Evolutionary conservation across 1,284 basidiomycete genomes (phyloP).

Genomic region (Apiotrichum montevideense): DNA sequence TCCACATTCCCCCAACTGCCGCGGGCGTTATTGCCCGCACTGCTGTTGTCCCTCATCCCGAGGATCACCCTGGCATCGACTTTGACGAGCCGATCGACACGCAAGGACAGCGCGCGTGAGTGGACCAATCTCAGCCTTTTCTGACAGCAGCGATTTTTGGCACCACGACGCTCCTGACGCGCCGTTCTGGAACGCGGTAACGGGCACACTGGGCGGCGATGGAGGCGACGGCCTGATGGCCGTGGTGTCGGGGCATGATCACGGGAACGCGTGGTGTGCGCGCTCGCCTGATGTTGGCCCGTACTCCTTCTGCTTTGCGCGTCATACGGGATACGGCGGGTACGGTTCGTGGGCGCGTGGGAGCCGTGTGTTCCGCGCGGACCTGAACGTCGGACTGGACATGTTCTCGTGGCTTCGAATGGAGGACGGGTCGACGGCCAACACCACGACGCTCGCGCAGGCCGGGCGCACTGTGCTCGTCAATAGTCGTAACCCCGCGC

Average conservation of each 20-base stretch:
- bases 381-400: neutral
- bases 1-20: conserved; percentile 16
- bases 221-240: conserved; percentile 8
- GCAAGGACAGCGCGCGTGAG: conserved; percentile 5
- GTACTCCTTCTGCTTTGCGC: conserved; percentile 10
- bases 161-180: neutral
- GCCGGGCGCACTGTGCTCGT: neutral
- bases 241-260: conserved; percentile 22
- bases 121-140: neutral
- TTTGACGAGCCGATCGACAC: conserved; percentile 1
- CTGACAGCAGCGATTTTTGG: conserved; percentile 3
- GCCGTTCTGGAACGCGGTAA: conserved; percentile 10
- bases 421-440: conserved; percentile 7
- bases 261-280: conserved; percentile 26
- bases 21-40: neutral
- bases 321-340: conserved; percentile 12
- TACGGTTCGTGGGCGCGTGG: conserved; percentile 12
- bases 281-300: conserved; percentile 6
- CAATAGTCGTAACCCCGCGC: conserved; percentile 5
- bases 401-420: conserved; percentile 7
- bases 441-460: conserved; percentile 7
- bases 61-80: conserved; percentile 7
- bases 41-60: neutral
- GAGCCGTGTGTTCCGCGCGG: conserved; percentile 1
- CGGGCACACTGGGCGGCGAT: neutral